Base-by-base conservation (phyloP, 108 stramenopile genomes). In the Schizochytrium sp. region DNA sequence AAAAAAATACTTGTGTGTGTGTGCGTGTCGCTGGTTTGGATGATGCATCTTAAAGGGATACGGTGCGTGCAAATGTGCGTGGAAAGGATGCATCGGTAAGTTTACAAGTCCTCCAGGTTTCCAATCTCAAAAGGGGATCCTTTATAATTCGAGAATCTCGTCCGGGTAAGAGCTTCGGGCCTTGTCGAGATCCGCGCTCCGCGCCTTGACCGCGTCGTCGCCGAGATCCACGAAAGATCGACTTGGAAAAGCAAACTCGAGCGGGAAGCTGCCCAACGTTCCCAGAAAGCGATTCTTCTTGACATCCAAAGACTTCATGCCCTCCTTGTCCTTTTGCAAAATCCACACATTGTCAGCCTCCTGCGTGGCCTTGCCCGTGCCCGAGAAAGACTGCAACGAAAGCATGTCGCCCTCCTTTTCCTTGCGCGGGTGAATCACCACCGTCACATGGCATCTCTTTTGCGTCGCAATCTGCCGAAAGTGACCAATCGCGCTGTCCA, bases 301-400 rank as follows among this genome's bases (percentile, higher is more conserved):
- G 5, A 99, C 97, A 72, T 99, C 99, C 14, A 99, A 55, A 60
- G 90, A 96, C 94, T 98, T 99, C 28, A 6, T 28, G 41, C 48
- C 92, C n/a, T 89, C 91, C 18, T 19, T 28, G 87, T 95, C 97
- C 57, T 92, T 94, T 92, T 99, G 99, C 88, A 99, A 90, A 63
- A 99, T 98, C 58, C 98, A 72, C 28, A 99, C 98, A 21, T 95
- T 97, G 90, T 99, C 99, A n/a, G 98, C 98, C 92, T 99, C 99
- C 93, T 99, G 99, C 16, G 99, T 98, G 18, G 97, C 97, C 93
- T 99, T 99, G 76, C 97, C 98, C 55, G 96, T 94, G 72, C 99
- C 99, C 71, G 94, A 98, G 60, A 99, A 93, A 41, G 95, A 95
- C 5, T 93, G 93, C 12, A 99, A 96, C 58, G 94, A 92, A 48